phyloP scores from a whole-genome alignment of 768 basidiomycete species.

The Suillus alpinus region DNA sequence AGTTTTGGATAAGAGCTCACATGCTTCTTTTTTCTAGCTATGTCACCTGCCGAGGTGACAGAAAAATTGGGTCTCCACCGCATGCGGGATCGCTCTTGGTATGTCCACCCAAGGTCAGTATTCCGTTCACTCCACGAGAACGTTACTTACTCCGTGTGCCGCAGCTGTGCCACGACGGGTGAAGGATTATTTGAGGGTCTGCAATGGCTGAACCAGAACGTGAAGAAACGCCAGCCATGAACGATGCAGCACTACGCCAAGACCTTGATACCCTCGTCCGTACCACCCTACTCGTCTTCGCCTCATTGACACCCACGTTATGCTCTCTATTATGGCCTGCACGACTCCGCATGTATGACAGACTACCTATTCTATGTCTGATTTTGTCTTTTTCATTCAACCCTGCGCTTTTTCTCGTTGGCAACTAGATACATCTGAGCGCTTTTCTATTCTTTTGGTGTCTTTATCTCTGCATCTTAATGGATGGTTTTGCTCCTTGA shows the following conservation, averaged over 20 bases:
- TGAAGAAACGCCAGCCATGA: slow-evolving; percentile 87
- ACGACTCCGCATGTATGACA: slow-evolving; percentile 36
- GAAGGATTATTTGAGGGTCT: slow-evolving; percentile 97
- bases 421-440: slow-evolving; percentile 4
- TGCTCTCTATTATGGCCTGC: slow-evolving; percentile 34
- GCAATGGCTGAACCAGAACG: slow-evolving; percentile 96
- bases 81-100: slow-evolving; percentile 98
- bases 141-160: slow-evolving; percentile 2
- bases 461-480: background rate
- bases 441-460: background rate
- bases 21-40: slow-evolving; percentile 44
- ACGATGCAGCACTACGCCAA: slow-evolving; percentile 18
- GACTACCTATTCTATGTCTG: slow-evolving; percentile 31
- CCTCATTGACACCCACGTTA: slow-evolving; percentile 33
- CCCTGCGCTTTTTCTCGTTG: slow-evolving; percentile 23
- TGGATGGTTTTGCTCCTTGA: background rate
- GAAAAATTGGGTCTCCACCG: slow-evolving; percentile 93
- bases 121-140: background rate
- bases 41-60: slow-evolving; percentile 99
- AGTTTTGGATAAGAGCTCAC: slow-evolving; percentile 1
- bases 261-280: slow-evolving; percentile 20
- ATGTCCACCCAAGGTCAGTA: slow-evolving; percentile 94
- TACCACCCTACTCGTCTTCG: slow-evolving; percentile 20
- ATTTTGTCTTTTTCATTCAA: slow-evolving; percentile 16
- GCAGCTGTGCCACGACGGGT: slow-evolving; percentile 91